Evolutionary conservation across 164 flowering plant species (phyloP), one percentile per base, ranked within the genome.

Genomic region (Chloranthus sessilifolius): DNA sequence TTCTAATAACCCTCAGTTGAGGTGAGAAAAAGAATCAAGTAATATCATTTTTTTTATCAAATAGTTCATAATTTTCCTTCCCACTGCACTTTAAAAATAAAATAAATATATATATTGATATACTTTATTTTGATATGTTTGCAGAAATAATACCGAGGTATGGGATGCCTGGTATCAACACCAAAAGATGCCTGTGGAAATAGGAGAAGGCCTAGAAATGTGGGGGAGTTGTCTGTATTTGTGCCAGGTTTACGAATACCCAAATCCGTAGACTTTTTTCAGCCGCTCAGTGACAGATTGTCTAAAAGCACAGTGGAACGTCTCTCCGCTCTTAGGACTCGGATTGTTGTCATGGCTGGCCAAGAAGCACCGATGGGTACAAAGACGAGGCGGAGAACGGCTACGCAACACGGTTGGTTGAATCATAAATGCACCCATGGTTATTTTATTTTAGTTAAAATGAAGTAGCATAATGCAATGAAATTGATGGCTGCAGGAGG

Each of bases 171-270:
- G 8, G 67, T 69, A 20, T 87, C 95, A 15, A 76, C 78, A 16
- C 75, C 82, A 19, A 72, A 67, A 35, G 83, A 83, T 67, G 44
- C 77, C 39, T 75, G 80, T 38, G 80, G 76, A 52, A 78, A 66
- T 50, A 76, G 88, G 51, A 78, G 75, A 44, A 62, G 68, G 53
- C 88, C 87, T 1, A 74, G 71, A 60, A 79, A 70, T 51, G 77
- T 87, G 45, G 91, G 91, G 42, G 91, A 87, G 29, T 60, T 87
- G 22, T 72, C 74, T 34, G 91, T 87, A 9, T 87, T 78, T 68
- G 83, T 87, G 20, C 95, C 95, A 31, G 91, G 91, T 22, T 61
- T 87, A 25, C 73, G 95, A 43, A 78, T 81, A 37, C 95, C 95
- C 22, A 81, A 81, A 56, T 79, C 83, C 14, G 75, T 75, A 22